Evolutionary conservation across 2,329 filamentous ascomycete genomes (phyloP), one percentile per base, ranked within the genome.

Genomic region (Dendryphion nanum): DNA sequence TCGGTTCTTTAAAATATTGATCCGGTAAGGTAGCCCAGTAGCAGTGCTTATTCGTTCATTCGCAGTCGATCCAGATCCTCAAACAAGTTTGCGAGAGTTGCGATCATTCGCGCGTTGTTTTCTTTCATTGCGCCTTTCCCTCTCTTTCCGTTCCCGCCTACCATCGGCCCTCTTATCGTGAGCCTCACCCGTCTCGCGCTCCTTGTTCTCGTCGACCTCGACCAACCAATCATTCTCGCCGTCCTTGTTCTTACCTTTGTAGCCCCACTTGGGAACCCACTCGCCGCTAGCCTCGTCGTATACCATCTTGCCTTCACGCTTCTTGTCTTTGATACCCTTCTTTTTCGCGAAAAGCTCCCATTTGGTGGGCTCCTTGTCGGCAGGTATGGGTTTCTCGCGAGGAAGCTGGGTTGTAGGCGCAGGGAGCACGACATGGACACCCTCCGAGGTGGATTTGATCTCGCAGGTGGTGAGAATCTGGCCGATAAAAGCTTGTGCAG

Each of bases 341-440:
- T 95, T 95, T 67, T 83, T 85, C 31, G 93, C 93, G 72, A 98
- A 98, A 59, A 85, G 81, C 74, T 95, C 85, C 93, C 93, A 98
- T 67, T 89, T 95, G 42, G 91, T 97, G 52, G 85, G 85, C 40
- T 83, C 75, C 72, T 90, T 93, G 51, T 82, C 78, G 39, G 81
- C 77, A 1, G 93, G 93, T 6, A 97, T 75, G 7, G 89, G 88
- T 69, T 98, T 97, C 72, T 96, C 90, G 53, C 93, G 85, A 17
- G 93, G 93, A 4, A 97, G 76, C 1, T 75, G 67, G 2, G 85
- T 94, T 15, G 78, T 72, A 0, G 81, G 74, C 0, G 77, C 66
- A 0, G 93, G 93, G 0, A 98, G 83, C 13, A 79, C 75, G 37
- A 97, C 81, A 34, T 91, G 80, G 2, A 97, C 87, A 52, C 89